Evolutionary conservation across 495 filamentous ascomycete species (phyloP), one percentile per base, ranked within the genome.

Genomic region (Xylaria intraflava): DNA sequence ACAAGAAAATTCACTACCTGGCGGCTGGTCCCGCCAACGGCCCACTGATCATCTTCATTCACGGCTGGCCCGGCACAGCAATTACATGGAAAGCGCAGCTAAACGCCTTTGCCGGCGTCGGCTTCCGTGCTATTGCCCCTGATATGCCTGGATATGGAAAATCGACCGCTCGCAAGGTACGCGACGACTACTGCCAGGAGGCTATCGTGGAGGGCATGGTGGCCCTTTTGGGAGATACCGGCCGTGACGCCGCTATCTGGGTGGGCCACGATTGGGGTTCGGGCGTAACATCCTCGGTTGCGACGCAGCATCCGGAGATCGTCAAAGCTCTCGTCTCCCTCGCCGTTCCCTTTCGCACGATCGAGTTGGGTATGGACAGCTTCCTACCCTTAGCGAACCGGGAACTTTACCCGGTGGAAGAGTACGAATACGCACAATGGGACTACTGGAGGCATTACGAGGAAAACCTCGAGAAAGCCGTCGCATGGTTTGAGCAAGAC

Each of bases 1-100:
- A 48, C 26, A 55, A 55, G 52, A 46, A 55, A 31, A 55, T 55
- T 6, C 52, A 55, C 27, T 55, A 55, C 22, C 17, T 55, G n/a
- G 52, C 52, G 0, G 45, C 45, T 8, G 52, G 52, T 7, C 52
- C 52, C 4, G 17, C 22, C n/a, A 22, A 7, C 11, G 52, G 52
- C 23, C 52, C 52, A 10, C 9, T 55, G 7, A 49, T 55, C n/a
- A 12, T 55, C 20, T 49, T 55, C 4, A 29, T 55, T 6, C 52
- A 47, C 12, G 52, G 52, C 19, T 55, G 44, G 44, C 44, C 45
- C 11, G 52, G 52, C 14, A 48, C 52, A 2, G 52, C 9, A 0
- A 49, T 55, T 14, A 55, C 52, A 0, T 55, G 52, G 52, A 43
- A 49, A 16, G 10, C 12, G 1, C 52, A 55, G 27, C 2, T 55